Base-by-base conservation (phyloP, 495 filamentous ascomycete genomes). In the Acidiella bohemica region DNA sequence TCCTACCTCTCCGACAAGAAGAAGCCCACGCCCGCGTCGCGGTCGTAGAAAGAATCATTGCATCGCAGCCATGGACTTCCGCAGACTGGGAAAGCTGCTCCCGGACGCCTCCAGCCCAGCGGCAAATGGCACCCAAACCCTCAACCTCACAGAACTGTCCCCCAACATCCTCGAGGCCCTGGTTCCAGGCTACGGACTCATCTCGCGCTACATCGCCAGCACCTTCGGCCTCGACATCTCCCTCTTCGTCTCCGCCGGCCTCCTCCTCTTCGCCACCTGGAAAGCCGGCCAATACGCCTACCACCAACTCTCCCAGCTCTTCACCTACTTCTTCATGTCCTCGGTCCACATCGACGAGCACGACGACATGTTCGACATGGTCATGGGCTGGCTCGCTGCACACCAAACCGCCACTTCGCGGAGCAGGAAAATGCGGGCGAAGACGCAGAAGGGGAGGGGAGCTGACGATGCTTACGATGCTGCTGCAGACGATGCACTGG, bases 111-210 rank as follows among this genome's bases (percentile, higher is more conserved):
- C 18, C 17, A 11, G 24, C 28, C n/a, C n/a, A n/a, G 16, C 14
- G 16, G 17, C 28, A 5, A 39, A 26, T 36, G 42, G 37, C 33
- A 36, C 45, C 6, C 29, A 34, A 6, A 17, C 38, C 18, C 30
- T 44, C 6, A 24, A 38, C 12, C 32, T 53, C 16, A 46, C 39
- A 10, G 43, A 51, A 12, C 51, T 62, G 6, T 56, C 59, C 0
- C 46, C 51, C 10, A 54, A 43, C n/a, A 61, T 84, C n/a, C 65
- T 87, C 12, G 80, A 87, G 44, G 65, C 71, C 19, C 68, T 87
- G 54, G 74, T 87, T 40, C 81, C 81, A 0, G 81, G 81, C 12
- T 84, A 82, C 56, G 67, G 73, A 1, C 54, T 80, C 46, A 61
- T 82, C 36, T 75, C 77, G 0, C 59, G 67, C 2, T 67, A 75